Percentiles rank a stretch among this genome's conserved stretches.
Conservation (phyloP, 179 eudicot genomes). For the Vitellaria paradoxa region DNA sequence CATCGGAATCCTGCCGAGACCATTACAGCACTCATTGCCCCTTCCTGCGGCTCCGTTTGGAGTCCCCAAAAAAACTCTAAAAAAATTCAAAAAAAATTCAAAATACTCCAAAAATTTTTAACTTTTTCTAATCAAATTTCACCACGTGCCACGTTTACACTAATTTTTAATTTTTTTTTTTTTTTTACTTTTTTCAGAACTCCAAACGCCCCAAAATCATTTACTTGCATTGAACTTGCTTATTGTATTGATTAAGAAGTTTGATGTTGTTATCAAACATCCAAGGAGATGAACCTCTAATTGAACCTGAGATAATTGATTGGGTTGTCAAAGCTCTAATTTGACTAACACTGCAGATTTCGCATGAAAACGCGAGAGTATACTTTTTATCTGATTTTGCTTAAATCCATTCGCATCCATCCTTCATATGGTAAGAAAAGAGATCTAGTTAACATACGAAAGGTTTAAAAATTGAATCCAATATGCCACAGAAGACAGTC, state of each 20-base stretch:
- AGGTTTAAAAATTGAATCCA: background rate
- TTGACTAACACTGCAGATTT: background rate
- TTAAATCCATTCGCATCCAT: background rate
- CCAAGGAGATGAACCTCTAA: conserved; percentile 97
- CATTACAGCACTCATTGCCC: conserved; percentile 35
- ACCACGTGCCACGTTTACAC: too few species aligned
- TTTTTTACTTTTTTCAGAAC: too few species aligned
- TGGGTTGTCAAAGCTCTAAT: conserved; percentile 89
- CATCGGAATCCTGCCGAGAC: conserved; percentile 88
- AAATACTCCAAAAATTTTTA: too few species aligned
- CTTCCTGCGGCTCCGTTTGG: too few species aligned
- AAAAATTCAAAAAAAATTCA: too few species aligned
- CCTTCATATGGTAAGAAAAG: background rate
- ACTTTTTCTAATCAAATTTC: too few species aligned
- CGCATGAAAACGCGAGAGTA: background rate
- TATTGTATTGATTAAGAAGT: too few species aligned
- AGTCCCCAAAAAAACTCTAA: too few species aligned
- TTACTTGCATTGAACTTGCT: too few species aligned
- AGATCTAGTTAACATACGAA: background rate
- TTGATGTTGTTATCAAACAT: conserved; percentile 88
- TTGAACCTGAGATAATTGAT: conserved; percentile 93
- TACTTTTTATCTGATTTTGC: background rate
- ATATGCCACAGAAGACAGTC: too few species aligned
- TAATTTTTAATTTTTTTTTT: too few species aligned
- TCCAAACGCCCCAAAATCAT: background rate